Percentiles rank a stretch among this genome's conserved stretches.
phyloP scores from a whole-genome alignment of 495 filamentous ascomycete genomes.

The Penicillium atrosanguineum region DNA sequence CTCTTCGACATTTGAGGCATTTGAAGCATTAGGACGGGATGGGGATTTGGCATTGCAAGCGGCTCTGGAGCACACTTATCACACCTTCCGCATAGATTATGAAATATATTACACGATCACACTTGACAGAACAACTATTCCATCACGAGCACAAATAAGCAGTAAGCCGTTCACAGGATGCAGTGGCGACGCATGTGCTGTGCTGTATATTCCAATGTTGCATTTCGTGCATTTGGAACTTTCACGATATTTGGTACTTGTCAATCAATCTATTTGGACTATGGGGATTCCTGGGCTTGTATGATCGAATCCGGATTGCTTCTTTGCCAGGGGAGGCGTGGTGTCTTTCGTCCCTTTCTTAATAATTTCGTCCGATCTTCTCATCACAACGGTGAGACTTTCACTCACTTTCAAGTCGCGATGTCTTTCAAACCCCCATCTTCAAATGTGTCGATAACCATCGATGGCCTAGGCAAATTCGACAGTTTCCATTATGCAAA shows the following conservation, averaged over 20 bases:
- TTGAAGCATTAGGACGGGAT: not conserved
- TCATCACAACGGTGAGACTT: not conserved
- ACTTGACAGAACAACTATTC: not conserved
- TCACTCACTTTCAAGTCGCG: not conserved
- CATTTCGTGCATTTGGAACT: not conserved
- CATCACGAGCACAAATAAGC: not conserved
- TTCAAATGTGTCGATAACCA: slow-evolving; percentile 1
- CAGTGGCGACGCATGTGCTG: not conserved
- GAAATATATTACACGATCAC: not conserved
- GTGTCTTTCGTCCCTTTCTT: not conserved
- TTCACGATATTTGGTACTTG: not conserved
- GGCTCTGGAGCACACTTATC: not conserved
- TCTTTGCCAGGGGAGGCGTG: not conserved
- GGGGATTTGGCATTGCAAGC: not conserved
- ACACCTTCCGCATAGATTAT: not conserved
- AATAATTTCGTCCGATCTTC: not conserved
- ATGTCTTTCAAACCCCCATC: slow-evolving; percentile 12
- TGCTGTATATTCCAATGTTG: not conserved
- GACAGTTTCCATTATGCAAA: slow-evolving; percentile 9
- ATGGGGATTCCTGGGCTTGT: too few species aligned
- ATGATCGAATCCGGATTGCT: too few species aligned
- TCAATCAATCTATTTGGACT: too few species aligned
- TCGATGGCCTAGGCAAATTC: slow-evolving; percentile 4
- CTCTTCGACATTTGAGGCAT: not conserved
- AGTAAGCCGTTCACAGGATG: not conserved